A percentile compares a stretch with the other conserved stretches of the same genome.
Conservation (phyloP, 2,329 filamentous ascomycete species). For the Aspergillus sp. region DNA sequence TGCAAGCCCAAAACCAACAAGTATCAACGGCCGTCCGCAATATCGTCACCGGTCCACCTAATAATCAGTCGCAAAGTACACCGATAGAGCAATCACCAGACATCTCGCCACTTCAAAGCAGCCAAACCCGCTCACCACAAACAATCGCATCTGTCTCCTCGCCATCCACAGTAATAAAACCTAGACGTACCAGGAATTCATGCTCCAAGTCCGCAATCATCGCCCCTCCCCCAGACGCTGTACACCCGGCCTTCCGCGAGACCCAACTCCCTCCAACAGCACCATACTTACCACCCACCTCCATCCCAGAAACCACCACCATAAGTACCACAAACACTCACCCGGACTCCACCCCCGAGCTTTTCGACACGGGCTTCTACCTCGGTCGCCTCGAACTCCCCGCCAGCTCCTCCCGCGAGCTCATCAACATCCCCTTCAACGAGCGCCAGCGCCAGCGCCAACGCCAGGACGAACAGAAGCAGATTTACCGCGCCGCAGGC, state of each 20-base stretch:
- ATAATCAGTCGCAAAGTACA: not conserved
- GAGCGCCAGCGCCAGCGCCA: conserved; percentile 13
- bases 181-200: not conserved
- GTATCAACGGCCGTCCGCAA: not conserved
- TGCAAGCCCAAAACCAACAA: not conserved
- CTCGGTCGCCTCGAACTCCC: conserved; percentile 28
- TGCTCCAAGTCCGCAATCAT: not conserved
- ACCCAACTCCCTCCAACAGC: not conserved
- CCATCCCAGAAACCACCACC: not conserved
- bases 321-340: not conserved
- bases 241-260: conserved; percentile 4
- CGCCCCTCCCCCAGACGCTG: not conserved
- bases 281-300: not conserved
- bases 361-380: conserved; percentile 30
- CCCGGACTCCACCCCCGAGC: conserved; percentile 20
- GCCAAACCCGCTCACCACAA: not conserved
- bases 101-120: not conserved
- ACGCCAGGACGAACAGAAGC: not conserved
- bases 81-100: not conserved
- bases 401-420: conserved; percentile 22
- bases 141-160: not conserved
- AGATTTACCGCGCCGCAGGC: not conserved
- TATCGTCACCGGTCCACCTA: not conserved
- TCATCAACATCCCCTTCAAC: conserved; percentile 27
- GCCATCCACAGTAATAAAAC: not conserved